phyloP scores from a whole-genome alignment of 148 eudicot species.

The Pharnaceum exiguum region DNA sequence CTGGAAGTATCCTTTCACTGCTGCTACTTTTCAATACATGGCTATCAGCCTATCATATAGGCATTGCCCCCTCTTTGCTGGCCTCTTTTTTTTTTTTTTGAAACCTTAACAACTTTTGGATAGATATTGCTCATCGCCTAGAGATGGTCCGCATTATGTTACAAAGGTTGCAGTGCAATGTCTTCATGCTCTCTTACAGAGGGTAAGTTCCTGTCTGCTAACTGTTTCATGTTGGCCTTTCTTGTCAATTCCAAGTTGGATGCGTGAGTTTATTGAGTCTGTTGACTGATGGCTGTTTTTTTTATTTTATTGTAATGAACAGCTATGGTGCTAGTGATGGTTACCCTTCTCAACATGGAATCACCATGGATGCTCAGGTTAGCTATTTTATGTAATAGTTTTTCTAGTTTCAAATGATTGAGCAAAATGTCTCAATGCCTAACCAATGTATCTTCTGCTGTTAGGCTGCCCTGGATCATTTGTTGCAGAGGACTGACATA shows the following conservation, averaged over 20 bases:
- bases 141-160: conserved; percentile 95
- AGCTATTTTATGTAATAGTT: neutral
- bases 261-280: neutral
- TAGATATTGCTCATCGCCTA: conserved; percentile 98
- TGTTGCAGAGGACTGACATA: conserved; percentile 81
- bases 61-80: neutral
- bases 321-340: conserved; percentile 99
- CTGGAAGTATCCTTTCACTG: conserved; percentile 94
- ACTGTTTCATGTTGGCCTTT: conserved; percentile 1
- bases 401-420: neutral
- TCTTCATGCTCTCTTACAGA: conserved; percentile 97
- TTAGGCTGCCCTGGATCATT: conserved; percentile 95
- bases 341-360: conserved; percentile 92
- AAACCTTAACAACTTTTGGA: conserved; percentile 54
- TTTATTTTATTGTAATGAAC: conserved; percentile 16
- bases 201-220: conserved; percentile 50
- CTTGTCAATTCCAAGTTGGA: neutral
- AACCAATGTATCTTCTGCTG: conserved; percentile 3
- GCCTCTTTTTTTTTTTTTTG: conserved; percentile 3
- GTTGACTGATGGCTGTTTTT: neutral
- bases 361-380: conserved; percentile 93
- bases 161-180: conserved; percentile 80
- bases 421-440: neutral
- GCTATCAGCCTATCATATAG: neutral
- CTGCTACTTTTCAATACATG: neutral